Evolutionary conservation across 305 asterid species (phyloP), one percentile per base, ranked within the genome.

Genomic region (Solanum hybrid): DNA sequence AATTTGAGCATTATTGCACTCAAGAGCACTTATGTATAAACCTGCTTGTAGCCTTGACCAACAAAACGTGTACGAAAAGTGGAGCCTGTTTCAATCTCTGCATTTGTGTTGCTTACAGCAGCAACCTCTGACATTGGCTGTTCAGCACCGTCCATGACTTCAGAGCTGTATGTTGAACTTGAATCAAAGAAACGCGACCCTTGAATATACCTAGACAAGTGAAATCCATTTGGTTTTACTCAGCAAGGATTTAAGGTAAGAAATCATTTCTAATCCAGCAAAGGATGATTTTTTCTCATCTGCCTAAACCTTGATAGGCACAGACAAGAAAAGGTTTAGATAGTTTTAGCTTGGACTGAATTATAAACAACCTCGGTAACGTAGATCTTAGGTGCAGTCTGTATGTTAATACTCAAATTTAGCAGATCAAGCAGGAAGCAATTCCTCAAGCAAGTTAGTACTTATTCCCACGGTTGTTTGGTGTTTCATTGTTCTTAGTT

Each of bases 31-130:
- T 20, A 3, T 57, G 31, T 51, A 85, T 85, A 57, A 85, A 97
- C 99, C 98, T 97, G 99, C 92, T 96, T 97, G 93, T 97, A 96
- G 34, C 99, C 99, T 92, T 97, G 99, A 89, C 99, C 99, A 78
- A 96, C 92, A 84, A 97, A 94, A 27, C 97, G 97, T 78, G 97
- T 94, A 51, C 89, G 98, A 34, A 94, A 88, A 29, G 97, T 90
- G 90, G 95, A 20, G 65, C 95, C 91, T 85, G 92, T 73, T 76
- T 93, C 91, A 51, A 91, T 82, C 1, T 95, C 87, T 89, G 92
- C 37, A 89, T 86, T 89, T 34, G 90, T 73, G 10, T 86, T 87
- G 38, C 87, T 88, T 70, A 91, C 88, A 22, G 90, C 90, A 79
- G 94, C 89, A 89, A 86, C 88, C 90, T 94, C 95, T 31, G 95